Evolutionary conservation across 1,139 yeast genomes (phyloP).

Genomic region (Candida sp.): DNA sequence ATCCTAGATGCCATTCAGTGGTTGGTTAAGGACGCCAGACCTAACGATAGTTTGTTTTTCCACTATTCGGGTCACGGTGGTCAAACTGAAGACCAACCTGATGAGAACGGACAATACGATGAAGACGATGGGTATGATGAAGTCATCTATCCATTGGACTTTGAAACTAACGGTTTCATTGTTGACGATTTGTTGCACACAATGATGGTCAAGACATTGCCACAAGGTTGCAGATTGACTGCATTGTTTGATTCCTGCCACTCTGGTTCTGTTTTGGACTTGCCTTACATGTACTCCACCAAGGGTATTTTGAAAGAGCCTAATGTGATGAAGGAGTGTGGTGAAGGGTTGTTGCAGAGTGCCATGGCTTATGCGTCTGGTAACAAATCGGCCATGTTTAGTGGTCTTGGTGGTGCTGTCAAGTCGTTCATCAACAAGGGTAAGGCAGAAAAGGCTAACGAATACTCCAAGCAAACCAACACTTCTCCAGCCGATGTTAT

Average conservation of each 20-base stretch:
- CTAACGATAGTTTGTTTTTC: constrained; percentile 86
- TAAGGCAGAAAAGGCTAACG: constrained; percentile 25
- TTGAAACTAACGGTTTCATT: constrained; percentile 71
- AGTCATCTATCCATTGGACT: constrained; percentile 91
- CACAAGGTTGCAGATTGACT: constrained; percentile 84
- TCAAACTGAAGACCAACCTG: constrained; percentile 61
- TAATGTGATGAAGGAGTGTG: constrained; percentile 84
- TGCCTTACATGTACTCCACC: constrained; percentile 90
- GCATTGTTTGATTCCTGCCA: constrained; percentile 94
- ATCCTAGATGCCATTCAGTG: constrained; percentile 90
- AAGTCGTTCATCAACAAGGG: constrained; percentile 39
- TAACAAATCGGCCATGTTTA: constrained; percentile 58
- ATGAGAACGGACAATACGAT: constrained; percentile 64
- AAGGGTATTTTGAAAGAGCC: constrained; percentile 93
- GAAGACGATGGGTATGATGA: constrained; percentile 93
- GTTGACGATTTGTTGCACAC: constrained; percentile 88
- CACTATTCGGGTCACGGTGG: constrained; percentile 98
- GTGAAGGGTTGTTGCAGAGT: constrained; percentile 74
- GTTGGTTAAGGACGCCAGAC: constrained; percentile 81
- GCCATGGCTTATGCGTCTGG: constrained; percentile 76
- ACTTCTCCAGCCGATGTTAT: constrained; percentile 91
- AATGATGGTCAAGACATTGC: constrained; percentile 76
- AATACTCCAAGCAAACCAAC: constrained; percentile 52
- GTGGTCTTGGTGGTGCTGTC: constrained; percentile 51
- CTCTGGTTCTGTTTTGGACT: constrained; percentile 88